Conservation (phyloP, 495 filamentous ascomycete species). For the Annulohypoxylon maeteangense region DNA sequence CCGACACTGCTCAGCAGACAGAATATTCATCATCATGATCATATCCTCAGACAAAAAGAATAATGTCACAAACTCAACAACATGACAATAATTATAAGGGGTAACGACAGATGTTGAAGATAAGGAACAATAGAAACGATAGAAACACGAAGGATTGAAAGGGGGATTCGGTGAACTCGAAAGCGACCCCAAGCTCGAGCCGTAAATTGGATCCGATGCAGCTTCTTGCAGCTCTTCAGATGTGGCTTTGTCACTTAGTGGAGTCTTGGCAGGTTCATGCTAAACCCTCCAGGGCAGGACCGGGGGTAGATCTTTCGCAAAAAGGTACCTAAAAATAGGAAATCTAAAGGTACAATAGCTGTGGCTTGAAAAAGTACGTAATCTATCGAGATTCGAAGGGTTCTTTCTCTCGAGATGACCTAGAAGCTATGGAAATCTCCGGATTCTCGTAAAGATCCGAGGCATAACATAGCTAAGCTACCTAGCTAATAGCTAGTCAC, state of each 20-base stretch:
- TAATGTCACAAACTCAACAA: neutral
- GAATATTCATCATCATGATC: neutral
- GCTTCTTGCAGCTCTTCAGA: slow-evolving; percentile 18
- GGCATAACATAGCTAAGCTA: slow-evolving; percentile 16
- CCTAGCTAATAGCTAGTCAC: neutral
- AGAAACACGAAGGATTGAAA: slow-evolving; percentile 27
- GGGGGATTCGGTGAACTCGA: slow-evolving; percentile 16
- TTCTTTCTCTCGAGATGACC: neutral
- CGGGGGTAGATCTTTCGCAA: slow-evolving; percentile 20
- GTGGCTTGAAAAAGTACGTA: slow-evolving; percentile 18
- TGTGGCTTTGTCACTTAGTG: slow-evolving; percentile 29
- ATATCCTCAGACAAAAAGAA: neutral
- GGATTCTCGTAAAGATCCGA: neutral
- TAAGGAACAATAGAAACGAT: slow-evolving; percentile 21
- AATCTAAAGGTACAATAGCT: slow-evolving; percentile 14
- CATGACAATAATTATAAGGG: neutral
- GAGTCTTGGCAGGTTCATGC: slow-evolving; percentile 22
- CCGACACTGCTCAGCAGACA: neutral
- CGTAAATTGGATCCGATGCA: neutral
- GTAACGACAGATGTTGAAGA: slow-evolving; percentile 6
- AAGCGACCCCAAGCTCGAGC: neutral
- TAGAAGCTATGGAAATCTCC: slow-evolving; percentile 10
- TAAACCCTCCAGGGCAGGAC: slow-evolving; percentile 25
- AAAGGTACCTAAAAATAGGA: slow-evolving; percentile 39
- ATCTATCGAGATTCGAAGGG: neutral